Evolutionary conservation across 495 filamentous ascomycete species (phyloP).

Genomic region (Lasiosphaeria miniovina): DNA sequence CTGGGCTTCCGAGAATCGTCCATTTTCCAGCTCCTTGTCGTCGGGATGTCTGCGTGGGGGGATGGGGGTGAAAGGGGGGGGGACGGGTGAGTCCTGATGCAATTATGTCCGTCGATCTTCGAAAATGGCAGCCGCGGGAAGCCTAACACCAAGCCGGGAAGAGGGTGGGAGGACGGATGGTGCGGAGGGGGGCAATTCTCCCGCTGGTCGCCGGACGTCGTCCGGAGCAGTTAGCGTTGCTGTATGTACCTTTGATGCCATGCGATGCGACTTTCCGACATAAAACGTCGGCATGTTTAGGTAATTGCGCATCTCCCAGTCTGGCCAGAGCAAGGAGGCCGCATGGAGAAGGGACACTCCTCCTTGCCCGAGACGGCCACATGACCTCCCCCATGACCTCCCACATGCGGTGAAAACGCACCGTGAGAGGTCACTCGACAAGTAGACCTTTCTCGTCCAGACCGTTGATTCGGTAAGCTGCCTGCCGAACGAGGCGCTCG

Average conservation of each 20-base stretch:
- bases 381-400: slow-evolving; percentile 6
- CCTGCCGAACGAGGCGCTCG: neutral
- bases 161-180: too few species aligned
- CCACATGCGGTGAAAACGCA: slow-evolving; percentile 9
- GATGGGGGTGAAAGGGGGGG: neutral
- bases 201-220: too few species aligned
- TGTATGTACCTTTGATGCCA: too few species aligned
- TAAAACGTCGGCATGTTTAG: neutral
- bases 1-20: too few species aligned
- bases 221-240: too few species aligned
- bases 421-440: slow-evolving; percentile 4
- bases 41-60: neutral
- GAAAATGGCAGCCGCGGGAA: neutral
- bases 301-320: neutral
- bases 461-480: neutral
- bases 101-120: neutral
- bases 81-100: neutral
- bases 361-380: slow-evolving; percentile 3
- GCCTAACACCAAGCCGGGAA: too few species aligned
- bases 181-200: too few species aligned
- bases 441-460: neutral
- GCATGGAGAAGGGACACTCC: neutral
- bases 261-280: too few species aligned
- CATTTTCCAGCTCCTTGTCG: neutral
- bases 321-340: neutral